Evolutionary conservation across 768 basidiomycete species (phyloP).

Genomic region (Baorangia bicolor): DNA sequence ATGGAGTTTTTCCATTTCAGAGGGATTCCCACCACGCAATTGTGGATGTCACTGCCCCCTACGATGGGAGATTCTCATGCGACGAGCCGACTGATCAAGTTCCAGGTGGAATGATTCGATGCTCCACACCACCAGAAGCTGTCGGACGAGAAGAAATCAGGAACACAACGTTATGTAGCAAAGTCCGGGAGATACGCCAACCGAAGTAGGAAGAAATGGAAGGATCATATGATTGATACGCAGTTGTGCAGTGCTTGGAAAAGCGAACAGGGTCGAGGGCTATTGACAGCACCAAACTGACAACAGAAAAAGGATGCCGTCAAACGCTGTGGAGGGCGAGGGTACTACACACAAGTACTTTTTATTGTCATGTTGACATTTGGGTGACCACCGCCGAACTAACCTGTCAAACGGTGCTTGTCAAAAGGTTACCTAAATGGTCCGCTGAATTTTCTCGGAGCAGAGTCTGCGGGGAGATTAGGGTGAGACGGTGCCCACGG

Average conservation of each 20-base stretch:
- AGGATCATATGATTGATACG: not conserved
- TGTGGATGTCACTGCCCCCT: not conserved
- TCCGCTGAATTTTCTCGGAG: not conserved
- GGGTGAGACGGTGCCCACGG: not conserved
- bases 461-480: not conserved
- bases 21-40: conserved; percentile 1
- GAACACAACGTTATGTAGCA: not conserved
- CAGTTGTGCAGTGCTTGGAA: not conserved
- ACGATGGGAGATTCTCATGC: not conserved
- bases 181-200: not conserved
- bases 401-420: not conserved
- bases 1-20: not conserved
- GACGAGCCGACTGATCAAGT: not conserved
- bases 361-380: not conserved
- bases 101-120: not conserved
- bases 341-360: too few species aligned
- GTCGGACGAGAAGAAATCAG: not conserved
- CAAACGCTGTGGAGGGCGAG: not conserved
- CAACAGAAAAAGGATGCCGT: not conserved
- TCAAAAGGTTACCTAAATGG: not conserved
- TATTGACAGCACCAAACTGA: not conserved
- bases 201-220: conserved; percentile 5
- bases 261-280: conserved; percentile 9
- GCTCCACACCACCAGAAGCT: not conserved
- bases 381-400: not conserved